Evolutionary conservation across 352 stramenopile genomes (phyloP), one percentile per base, ranked within the genome.

Genomic region (Phytophthora brassicae): DNA sequence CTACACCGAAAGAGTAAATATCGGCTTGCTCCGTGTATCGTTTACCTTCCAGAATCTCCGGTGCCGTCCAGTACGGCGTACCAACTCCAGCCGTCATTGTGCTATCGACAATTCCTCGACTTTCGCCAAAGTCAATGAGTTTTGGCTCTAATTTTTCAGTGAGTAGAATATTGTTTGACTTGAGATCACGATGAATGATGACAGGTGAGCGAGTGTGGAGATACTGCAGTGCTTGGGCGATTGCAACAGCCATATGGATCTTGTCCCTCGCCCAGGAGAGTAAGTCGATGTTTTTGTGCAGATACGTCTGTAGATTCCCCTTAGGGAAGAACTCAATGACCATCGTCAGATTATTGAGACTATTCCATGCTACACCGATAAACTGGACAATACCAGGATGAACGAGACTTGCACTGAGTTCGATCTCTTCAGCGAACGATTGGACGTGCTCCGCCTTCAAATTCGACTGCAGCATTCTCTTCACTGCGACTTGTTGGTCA

Each of bases 51-150:
- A 91, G 45, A 12, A 95, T 64, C 56, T 96, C 86, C 0, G 86
- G 87, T 0, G 87, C 85, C 5, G 89, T 89, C 74, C 90, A 96
- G 47, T 88, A 86, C 9, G 81, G 75, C 13, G 86, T 96, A 5
- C 88, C 88, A 17, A 90, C 88, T 20, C 89, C 83, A 3, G 83
- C 41, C 80, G 75, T 71, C 89, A 84, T 48, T 47, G 54, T 64
- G 29, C 46, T 17, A 36, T 68, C 61, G 2, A 55, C 31, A 16
- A 43, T 16, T 14, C 29, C 53, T 4, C 61, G 84, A 20, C 66
- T 81, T 63, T 91, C 63, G 45, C 88, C 89, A 67, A 97, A 95
- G 68, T 96, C 86, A 23, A 82, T 91, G 26, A 96, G 54, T 24
- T 88, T 83, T 19, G 90, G 74, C 29, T 89, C 71, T 0, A 88